Conservation (phyloP, 768 basidiomycete genomes). For the Rossbeevera mucosa region DNA sequence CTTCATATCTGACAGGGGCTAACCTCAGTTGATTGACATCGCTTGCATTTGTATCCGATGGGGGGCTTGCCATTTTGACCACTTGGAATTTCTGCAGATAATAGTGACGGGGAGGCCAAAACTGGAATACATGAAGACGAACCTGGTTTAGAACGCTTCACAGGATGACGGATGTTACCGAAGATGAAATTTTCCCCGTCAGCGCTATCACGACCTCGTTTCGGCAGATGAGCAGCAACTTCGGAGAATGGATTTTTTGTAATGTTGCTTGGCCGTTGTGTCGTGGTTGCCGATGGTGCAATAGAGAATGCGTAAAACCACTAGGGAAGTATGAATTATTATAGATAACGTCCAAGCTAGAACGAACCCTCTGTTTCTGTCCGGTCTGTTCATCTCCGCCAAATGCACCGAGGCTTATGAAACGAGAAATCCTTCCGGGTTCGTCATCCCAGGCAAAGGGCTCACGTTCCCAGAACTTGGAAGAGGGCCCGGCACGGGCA, state of each 20-base stretch:
- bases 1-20: conserved; percentile 10
- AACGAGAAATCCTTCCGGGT: conserved; percentile 58
- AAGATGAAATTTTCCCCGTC: conserved; percentile 66
- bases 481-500: conserved; percentile 54
- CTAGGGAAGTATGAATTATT: conserved; percentile 37
- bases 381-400: conserved; percentile 53
- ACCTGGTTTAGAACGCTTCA: conserved; percentile 58
- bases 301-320: conserved; percentile 99
- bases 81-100: conserved; percentile 17
- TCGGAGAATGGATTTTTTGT: conserved; percentile 70
- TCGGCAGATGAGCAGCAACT: conserved; percentile 34
- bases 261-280: conserved; percentile 52
- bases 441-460: conserved; percentile 84
- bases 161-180: conserved; percentile 53
- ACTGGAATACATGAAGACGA: conserved; percentile 18
- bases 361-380: conserved; percentile 82
- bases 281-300: conserved; percentile 43
- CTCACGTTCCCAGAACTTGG: conserved; percentile 93
- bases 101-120: background rate
- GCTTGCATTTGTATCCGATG: conserved; percentile 68
- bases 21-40: conserved; percentile 75
- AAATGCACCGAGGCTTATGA: conserved; percentile 86
- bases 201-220: conserved; percentile 48
- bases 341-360: background rate
- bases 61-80: conserved; percentile 57